Percentiles rank a stretch among this genome's conserved stretches.
phyloP scores from a whole-genome alignment of 2,329 filamentous ascomycete genomes.

The Setomelanomma holmii region DNA sequence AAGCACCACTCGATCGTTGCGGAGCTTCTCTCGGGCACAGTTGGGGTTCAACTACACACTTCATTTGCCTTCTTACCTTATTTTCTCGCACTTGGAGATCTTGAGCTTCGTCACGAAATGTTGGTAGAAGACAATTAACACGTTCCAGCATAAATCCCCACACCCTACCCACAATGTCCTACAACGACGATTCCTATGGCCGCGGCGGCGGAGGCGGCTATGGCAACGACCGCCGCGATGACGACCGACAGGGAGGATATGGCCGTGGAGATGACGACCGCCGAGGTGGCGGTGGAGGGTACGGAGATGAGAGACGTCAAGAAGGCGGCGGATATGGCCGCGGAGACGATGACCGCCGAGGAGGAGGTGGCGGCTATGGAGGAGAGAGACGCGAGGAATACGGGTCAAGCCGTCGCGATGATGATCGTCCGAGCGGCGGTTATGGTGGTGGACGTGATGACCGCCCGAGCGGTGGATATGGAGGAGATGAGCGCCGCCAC shows the following conservation, averaged over 20 bases:
- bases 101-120: too few species aligned
- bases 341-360: slow-evolving; percentile 10
- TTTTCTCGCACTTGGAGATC: not conserved
- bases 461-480: not conserved
- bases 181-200: slow-evolving; percentile 32
- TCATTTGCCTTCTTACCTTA: not conserved
- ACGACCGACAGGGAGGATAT: not conserved
- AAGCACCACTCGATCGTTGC: not conserved
- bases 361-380: slow-evolving; percentile 18
- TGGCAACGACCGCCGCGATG: slow-evolving; percentile 12
- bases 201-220: slow-evolving; percentile 15
- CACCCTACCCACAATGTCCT: slow-evolving; percentile 24
- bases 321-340: slow-evolving; percentile 17
- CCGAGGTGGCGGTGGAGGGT: slow-evolving; percentile 20
- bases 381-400: slow-evolving; percentile 23
- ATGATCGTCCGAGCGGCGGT: slow-evolving; percentile 17
- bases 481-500: not conserved
- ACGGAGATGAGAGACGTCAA: slow-evolving; percentile 25
- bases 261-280: slow-evolving; percentile 16
- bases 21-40: too few species aligned
- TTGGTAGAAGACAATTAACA: too few species aligned
- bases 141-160: not conserved
- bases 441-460: not conserved
- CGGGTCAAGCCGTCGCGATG: slow-evolving; percentile 3
- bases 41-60: too few species aligned